These are phyloP conservation scores for Pythium dissimile DNA, from an alignment of 352 stramenopile genomes.

Conservation along the genomic window DNA sequence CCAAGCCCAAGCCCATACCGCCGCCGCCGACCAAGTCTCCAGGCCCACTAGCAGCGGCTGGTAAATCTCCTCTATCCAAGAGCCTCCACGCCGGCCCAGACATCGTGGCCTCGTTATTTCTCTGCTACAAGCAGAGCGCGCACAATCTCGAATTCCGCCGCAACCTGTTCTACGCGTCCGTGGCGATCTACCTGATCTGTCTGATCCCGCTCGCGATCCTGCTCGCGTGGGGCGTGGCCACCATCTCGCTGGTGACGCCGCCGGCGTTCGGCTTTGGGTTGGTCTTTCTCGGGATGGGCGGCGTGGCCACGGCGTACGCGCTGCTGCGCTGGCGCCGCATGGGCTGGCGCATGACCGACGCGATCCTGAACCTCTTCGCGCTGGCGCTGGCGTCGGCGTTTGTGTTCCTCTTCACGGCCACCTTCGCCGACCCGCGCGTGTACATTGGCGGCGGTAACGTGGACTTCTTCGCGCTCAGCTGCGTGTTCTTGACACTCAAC, in stretches of 20 bases:
- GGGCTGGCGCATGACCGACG: slow-evolving; percentile 79
- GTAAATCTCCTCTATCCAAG: background rate
- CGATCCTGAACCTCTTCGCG: slow-evolving; percentile 47
- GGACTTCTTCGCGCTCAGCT: slow-evolving; percentile 76
- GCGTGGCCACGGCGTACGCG: slow-evolving; percentile 50
- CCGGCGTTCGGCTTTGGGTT: slow-evolving; percentile 76
- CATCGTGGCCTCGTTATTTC: slow-evolving; percentile 72
- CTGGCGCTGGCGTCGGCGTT: slow-evolving; percentile 59
- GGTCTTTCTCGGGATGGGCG: slow-evolving; percentile 62
- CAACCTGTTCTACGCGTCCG: slow-evolving; percentile 74
- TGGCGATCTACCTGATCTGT: slow-evolving; percentile 53
- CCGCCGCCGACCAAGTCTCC: too few species aligned
- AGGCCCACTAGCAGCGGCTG: background rate
- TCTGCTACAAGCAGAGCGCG: slow-evolving; percentile 67
- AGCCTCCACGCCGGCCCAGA: slow-evolving; percentile 32
- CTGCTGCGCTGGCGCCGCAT: slow-evolving; percentile 58
- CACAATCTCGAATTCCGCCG: slow-evolving; percentile 67
- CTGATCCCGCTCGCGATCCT: slow-evolving; percentile 54
- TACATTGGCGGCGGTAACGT: slow-evolving; percentile 62
- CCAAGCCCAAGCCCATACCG: too few species aligned
- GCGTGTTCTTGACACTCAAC: slow-evolving; percentile 81
- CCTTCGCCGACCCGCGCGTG: slow-evolving; percentile 73
- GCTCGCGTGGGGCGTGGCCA: slow-evolving; percentile 69
- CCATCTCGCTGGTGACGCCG: slow-evolving; percentile 64
- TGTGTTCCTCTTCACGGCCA: slow-evolving; percentile 76